Base-by-base conservation (phyloP, 2,329 filamentous ascomycete genomes). In the Cadophora sp. region DNA sequence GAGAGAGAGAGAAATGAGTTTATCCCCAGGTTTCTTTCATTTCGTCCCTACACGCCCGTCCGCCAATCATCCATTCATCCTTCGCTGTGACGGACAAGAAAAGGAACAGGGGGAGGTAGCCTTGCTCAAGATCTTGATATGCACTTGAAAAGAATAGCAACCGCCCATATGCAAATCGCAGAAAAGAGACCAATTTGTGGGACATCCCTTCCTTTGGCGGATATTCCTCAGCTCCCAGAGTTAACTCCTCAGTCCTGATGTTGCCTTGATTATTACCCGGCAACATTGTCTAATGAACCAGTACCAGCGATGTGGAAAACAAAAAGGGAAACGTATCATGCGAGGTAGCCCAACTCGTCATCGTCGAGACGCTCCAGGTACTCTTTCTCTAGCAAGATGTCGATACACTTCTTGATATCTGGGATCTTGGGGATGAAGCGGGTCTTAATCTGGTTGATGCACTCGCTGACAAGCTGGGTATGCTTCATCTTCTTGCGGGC, bases 351-450 rank as follows among this genome's bases (percentile, higher is more conserved):
- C 69, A 99, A 87, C 78, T 97, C 94, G 77, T 98, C 96, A 65
- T 93, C 94, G 59, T 98, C 96, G 68, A 98, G 83, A 67, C 96
- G 92, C 84, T 99, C 96, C 60, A 99, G 88, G 77, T 99, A 99
- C 80, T 99, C 96, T 85, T 99, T 99, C 85, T 99, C 96, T 72
- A 99, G 90, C 50, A 99, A 86, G 72, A 97, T 97, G 81, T 99
- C 96, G 79, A 99, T 98, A 81, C 96, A 97, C 84, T 98, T 99
- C 85, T 99, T 99, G 87, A 99, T 99, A 75, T 99, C 96, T 19
- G 89, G 86, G 34, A 99, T 87, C 82, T 97, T 97, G 50, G 96
- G 96, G 67, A 94, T 90, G 81, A 99, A 99, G 50, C 96, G 92
- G 51, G 89, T 90, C 79, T 92, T 93, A 80, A 99, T 97, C 81